These are phyloP conservation scores for Cladochytrium replicatum DNA, from an alignment of 192 early-diverging fungal genomes.

Conservation along the genomic window DNA sequence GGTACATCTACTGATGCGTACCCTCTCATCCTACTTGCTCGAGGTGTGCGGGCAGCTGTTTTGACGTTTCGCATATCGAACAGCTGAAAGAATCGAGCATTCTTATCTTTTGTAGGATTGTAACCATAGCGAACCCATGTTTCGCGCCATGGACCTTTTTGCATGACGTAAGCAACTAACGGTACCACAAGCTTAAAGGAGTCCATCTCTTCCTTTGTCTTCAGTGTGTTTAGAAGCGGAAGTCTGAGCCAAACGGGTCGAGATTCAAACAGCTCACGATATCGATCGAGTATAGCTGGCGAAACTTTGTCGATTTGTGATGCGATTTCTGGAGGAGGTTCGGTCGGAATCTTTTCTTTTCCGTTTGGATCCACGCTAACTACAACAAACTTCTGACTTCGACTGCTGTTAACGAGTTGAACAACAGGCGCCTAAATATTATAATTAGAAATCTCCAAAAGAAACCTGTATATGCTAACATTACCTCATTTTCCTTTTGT, in stretches of 20 bases:
- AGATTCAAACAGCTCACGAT: slow-evolving; percentile 10
- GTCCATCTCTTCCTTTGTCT: no score
- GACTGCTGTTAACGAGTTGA: no score
- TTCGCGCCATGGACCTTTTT: slow-evolving; percentile 25
- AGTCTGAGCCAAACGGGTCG: slow-evolving; percentile 25
- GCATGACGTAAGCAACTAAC: slow-evolving; percentile 12
- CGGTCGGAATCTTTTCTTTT: no score
- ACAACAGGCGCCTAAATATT: no score
- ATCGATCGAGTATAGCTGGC: slow-evolving; percentile 2
- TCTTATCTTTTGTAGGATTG: slow-evolving; percentile 22
- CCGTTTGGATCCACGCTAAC: no score
- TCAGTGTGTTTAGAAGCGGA: slow-evolving; percentile 22
- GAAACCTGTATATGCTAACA: not conserved
- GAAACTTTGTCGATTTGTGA: no score
- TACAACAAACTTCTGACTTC: no score
- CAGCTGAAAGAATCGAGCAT: slow-evolving; percentile 22
- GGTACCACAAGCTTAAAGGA: slow-evolving; percentile 17
- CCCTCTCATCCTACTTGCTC: slow-evolving; percentile 27
- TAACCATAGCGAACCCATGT: slow-evolving; percentile 33
- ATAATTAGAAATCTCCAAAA: no score
- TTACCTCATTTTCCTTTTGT: slow-evolving; percentile 30
- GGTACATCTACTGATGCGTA: slow-evolving; percentile 4
- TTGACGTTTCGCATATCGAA: slow-evolving; percentile 25
- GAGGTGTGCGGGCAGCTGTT: not conserved
- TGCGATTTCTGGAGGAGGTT: no score